Evolutionary conservation across 495 filamentous ascomycete species (phyloP).

Genomic region (Penicillium dipodomyicola): DNA sequence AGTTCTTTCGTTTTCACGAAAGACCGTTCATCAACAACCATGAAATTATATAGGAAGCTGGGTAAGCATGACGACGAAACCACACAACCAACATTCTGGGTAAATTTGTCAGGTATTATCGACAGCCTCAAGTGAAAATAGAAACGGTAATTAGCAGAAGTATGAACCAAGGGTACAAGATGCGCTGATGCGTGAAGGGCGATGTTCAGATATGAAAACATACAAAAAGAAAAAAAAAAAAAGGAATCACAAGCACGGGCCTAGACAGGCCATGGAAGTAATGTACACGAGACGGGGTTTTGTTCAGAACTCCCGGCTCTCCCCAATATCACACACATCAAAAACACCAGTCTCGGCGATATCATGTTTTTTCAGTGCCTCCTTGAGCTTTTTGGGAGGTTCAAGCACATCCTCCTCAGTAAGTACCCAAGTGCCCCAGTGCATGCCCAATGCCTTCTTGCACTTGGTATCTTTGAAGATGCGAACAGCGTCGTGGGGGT

Average conservation of each 20-base stretch:
- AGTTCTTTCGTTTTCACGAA: too few relatives aligned
- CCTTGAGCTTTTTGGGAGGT: constrained; percentile 70
- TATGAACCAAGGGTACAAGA: background rate
- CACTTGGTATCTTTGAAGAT: constrained; percentile 90
- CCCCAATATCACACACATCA: constrained; percentile 84
- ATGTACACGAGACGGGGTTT: background rate
- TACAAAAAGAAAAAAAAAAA: background rate
- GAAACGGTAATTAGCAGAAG: background rate
- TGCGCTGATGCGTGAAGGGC: background rate
- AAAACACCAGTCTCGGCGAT: constrained; percentile 77
- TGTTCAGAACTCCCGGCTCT: constrained; percentile 69
- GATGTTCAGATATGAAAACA: background rate
- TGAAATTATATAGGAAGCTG: background rate
- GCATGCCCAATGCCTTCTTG: constrained; percentile 79
- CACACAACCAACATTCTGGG: background rate
- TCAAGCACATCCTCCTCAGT: constrained; percentile 84
- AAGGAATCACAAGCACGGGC: background rate
- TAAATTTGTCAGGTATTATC: background rate
- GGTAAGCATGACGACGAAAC: background rate
- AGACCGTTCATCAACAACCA: too few relatives aligned
- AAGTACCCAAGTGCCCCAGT: constrained; percentile 92
- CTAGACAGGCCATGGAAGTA: background rate
- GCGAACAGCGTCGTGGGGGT: constrained; percentile 83
- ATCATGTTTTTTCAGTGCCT: constrained; percentile 69
- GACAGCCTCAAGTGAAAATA: background rate